Evolutionary conservation across 768 basidiomycete genomes (phyloP).

Genomic region (Exsudoporus frostii): DNA sequence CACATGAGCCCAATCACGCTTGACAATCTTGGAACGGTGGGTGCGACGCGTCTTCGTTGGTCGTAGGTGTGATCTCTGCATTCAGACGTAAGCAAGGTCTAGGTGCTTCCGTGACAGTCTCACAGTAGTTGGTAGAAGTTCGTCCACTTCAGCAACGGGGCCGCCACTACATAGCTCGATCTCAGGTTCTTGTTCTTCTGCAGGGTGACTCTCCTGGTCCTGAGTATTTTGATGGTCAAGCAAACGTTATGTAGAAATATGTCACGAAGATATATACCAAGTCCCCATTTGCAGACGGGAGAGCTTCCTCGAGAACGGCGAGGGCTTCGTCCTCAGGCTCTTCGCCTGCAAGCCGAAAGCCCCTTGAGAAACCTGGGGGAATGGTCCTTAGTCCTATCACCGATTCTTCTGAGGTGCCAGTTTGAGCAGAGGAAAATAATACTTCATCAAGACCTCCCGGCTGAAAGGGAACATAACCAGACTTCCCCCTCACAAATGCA

Average conservation of each 20-base stretch:
- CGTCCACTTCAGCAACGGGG: slow-evolving; percentile 60
- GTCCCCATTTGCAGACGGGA: slow-evolving; percentile 8
- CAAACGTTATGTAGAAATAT: slow-evolving; percentile 4
- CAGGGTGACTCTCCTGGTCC: slow-evolving; percentile 17
- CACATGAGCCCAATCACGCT: slow-evolving; percentile 97
- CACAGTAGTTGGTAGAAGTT: slow-evolving; percentile 67
- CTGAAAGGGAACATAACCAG: slow-evolving; percentile 88
- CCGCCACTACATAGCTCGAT: slow-evolving; percentile 11
- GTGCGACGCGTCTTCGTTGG: slow-evolving; percentile 45
- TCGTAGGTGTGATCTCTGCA: slow-evolving; percentile 56
- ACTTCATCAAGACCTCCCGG: slow-evolving; percentile 88
- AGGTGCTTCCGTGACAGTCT: slow-evolving; percentile 1
- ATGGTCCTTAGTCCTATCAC: slow-evolving; percentile 53
- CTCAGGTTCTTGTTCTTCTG: slow-evolving; percentile 24
- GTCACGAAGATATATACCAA: slow-evolving; percentile 10
- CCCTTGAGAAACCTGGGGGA: slow-evolving; percentile 81
- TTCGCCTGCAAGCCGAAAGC: slow-evolving; percentile 68
- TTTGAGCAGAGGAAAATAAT: slow-evolving; percentile 31
- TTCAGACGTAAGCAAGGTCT: slow-evolving; percentile 5
- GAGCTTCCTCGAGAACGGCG: slow-evolving; percentile 25
- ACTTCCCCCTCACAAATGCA: slow-evolving; percentile 91
- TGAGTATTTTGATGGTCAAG: slow-evolving; percentile 27
- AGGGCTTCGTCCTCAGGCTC: slow-evolving; percentile 46
- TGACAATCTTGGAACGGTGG: slow-evolving; percentile 52
- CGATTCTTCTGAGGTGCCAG: slow-evolving; percentile 37